Evolutionary conservation across 768 basidiomycete species (phyloP).

Genomic region (Wakefieldia striispora): DNA sequence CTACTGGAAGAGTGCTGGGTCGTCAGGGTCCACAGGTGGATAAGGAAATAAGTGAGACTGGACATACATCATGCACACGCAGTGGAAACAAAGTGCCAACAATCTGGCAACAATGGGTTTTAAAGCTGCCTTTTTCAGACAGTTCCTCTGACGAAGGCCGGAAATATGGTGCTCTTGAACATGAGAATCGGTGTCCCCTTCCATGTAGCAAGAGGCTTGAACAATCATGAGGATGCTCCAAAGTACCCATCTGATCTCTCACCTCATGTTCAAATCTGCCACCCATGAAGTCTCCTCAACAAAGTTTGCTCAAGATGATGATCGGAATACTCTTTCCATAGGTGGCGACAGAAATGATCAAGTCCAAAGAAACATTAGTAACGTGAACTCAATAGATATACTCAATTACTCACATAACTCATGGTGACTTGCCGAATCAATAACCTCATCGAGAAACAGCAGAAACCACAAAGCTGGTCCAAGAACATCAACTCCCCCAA

Average conservation of each 20-base stretch:
- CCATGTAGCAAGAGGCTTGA: too few relatives aligned
- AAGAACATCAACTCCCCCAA: constrained; percentile 89
- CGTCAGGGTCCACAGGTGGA: too few relatives aligned
- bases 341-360: constrained; percentile 76
- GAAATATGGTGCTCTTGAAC: too few relatives aligned
- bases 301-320: constrained; percentile 66
- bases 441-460: constrained; percentile 99
- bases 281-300: constrained; percentile 70
- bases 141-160: too few relatives aligned
- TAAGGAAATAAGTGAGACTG: too few relatives aligned
- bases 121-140: too few relatives aligned
- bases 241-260: constrained; percentile 82
- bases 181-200: too few relatives aligned
- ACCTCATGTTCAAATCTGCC: constrained; percentile 91
- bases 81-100: too few relatives aligned
- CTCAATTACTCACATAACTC: constrained; percentile 66
- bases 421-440: constrained; percentile 83
- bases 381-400: background rate
- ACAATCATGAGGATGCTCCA: too few relatives aligned
- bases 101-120: too few relatives aligned
- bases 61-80: too few relatives aligned
- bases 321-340: constrained; percentile 68
- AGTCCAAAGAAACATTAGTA: constrained; percentile 21
- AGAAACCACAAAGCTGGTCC: constrained; percentile 92
- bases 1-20: too few relatives aligned